Conservation (phyloP, 495 filamentous ascomycete genomes). For the Xylaria acuta region DNA sequence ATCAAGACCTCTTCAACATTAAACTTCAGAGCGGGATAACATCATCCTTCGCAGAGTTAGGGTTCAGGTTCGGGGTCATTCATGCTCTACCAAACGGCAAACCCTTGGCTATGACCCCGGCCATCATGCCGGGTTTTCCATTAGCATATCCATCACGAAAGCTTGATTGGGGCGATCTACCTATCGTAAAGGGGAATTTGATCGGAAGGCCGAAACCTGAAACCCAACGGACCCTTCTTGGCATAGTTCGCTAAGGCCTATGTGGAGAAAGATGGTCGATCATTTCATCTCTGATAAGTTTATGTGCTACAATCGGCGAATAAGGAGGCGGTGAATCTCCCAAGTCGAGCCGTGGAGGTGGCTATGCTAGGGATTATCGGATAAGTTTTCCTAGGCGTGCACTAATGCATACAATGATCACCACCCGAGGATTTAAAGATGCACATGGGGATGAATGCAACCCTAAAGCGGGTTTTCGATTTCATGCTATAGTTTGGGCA, state of each 20-base stretch:
- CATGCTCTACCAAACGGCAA: background rate
- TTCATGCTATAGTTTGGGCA: background rate
- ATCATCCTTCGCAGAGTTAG: background rate
- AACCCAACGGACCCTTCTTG: background rate
- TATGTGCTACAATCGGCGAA: background rate
- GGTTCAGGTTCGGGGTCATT: background rate
- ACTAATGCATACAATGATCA: background rate
- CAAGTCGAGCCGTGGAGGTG: background rate
- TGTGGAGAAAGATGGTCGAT: background rate
- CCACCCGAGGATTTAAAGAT: background rate
- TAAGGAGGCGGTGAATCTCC: background rate
- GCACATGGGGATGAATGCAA: background rate
- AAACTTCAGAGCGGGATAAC: background rate
- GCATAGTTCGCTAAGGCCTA: background rate
- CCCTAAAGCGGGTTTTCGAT: background rate
- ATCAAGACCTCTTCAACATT: background rate
- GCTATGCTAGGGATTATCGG: slow-evolving; percentile 1
- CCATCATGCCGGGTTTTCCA: background rate
- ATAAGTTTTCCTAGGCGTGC: background rate
- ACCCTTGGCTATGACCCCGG: background rate
- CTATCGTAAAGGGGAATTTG: background rate
- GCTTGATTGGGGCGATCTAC: background rate
- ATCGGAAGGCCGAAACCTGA: background rate
- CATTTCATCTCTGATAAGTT: background rate
- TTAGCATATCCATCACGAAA: slow-evolving; percentile 9